These are phyloP conservation scores for Cetraspora pellucida DNA, from an alignment of 192 early-diverging fungal genomes.

Conservation along the genomic window DNA sequence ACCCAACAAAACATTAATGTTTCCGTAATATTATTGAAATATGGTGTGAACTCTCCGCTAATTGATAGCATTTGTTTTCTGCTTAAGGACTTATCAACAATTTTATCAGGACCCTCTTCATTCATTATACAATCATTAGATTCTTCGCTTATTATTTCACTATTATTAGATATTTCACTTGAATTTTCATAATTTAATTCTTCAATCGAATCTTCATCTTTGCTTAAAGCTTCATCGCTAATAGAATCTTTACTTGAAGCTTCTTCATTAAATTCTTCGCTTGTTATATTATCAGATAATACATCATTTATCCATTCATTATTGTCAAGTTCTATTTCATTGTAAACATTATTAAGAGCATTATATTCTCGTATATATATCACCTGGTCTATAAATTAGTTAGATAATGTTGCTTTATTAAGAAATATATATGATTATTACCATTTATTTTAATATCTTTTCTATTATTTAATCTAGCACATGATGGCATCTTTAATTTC, in stretches of 20 bases:
- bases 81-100: neutral
- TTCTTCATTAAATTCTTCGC: neutral
- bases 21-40: neutral
- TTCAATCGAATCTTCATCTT: neutral
- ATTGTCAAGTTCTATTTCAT: no score
- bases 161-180: neutral
- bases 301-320: no score
- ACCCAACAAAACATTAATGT: neutral
- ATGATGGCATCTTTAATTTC: neutral
- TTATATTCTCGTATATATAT: neutral
- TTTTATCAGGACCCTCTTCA: neutral
- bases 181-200: neutral
- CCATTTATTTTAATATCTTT: neutral
- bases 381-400: neutral
- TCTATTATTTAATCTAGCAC: neutral
- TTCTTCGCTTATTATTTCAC: neutral
- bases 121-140: neutral
- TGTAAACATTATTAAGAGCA: neutral
- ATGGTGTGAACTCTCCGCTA: neutral
- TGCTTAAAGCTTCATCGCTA: neutral
- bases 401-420: neutral
- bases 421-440: neutral
- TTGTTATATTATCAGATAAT: no score
- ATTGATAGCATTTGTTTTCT: neutral
- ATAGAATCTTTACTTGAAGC: neutral